phyloP scores from a whole-genome alignment of 2,329 filamentous ascomycete species.

The Calonectria hawksworthii region DNA sequence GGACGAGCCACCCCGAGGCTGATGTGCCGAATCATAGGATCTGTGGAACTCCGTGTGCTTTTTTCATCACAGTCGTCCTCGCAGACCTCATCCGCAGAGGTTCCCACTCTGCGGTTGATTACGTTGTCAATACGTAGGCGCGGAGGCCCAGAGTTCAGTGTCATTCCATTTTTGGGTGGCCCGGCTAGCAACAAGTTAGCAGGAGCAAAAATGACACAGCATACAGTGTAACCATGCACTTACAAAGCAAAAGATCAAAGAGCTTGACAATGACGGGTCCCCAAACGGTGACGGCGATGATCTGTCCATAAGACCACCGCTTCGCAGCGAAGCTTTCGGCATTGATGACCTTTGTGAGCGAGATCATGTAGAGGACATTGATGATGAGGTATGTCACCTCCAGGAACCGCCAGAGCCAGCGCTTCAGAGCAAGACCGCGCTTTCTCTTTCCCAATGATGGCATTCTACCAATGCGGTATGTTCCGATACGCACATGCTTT shows the following conservation, averaged over 20 bases:
- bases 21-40: conserved; percentile 30
- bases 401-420: conserved; percentile 52
- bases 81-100: conserved; percentile 41
- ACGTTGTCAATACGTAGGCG: conserved; percentile 56
- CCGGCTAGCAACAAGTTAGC: conserved; percentile 50
- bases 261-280: conserved; percentile 56
- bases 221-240: conserved; percentile 28
- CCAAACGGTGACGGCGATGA: conserved; percentile 57
- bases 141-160: conserved; percentile 54
- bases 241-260: conserved; percentile 55
- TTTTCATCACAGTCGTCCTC: conserved; percentile 36
- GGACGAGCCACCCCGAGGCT: conserved; percentile 15
- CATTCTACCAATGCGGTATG: conserved; percentile 49
- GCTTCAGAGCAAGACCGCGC: conserved; percentile 47
- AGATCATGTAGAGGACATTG: conserved; percentile 56
- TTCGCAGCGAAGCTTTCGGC: conserved; percentile 53
- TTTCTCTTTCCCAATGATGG: conserved; percentile 47
- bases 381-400: conserved; percentile 54
- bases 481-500: conserved; percentile 48
- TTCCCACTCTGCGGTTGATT: conserved; percentile 51
- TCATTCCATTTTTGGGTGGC: conserved; percentile 53
- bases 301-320: conserved; percentile 55
- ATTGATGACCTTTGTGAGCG: conserved; percentile 53
- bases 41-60: conserved; percentile 23
- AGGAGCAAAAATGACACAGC: not conserved